Conservation (phyloP, 306 rosid genomes). For the Nissolia schottii region DNA sequence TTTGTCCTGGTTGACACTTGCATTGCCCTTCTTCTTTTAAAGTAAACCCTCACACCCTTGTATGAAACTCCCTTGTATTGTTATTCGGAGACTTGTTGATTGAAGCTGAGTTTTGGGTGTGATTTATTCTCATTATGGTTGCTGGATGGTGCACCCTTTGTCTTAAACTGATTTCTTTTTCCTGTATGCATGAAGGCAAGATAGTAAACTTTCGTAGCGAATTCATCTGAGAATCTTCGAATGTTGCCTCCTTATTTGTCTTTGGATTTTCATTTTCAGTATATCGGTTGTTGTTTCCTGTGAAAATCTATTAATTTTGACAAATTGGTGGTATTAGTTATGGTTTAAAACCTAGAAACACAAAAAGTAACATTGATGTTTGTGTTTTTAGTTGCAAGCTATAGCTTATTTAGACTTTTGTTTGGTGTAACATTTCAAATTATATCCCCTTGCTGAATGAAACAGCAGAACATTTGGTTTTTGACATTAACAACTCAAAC, state of each 20-base stretch:
- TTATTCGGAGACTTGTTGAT: not conserved
- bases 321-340: not conserved
- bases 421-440: constrained; percentile 1
- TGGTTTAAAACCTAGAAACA: not conserved
- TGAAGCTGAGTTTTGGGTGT: not conserved
- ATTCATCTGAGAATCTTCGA: not conserved
- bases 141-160: not conserved
- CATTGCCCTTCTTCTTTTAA: not conserved
- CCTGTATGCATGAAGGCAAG: not conserved
- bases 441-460: not conserved
- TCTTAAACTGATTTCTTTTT: constrained; percentile 3
- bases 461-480: not conserved
- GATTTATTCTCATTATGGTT: constrained; percentile 1
- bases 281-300: not conserved
- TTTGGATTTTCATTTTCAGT: not conserved
- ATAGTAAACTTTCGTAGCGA: not conserved
- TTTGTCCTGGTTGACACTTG: not conserved
- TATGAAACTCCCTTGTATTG: not conserved
- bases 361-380: not conserved
- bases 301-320: not conserved
- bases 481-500: not conserved
- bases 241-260: not conserved
- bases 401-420: not conserved
- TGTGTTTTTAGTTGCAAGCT: not conserved
- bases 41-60: not conserved